Conservation (phyloP, 2,329 filamentous ascomycete genomes). For the Fusarium sterilihyphosum region DNA sequence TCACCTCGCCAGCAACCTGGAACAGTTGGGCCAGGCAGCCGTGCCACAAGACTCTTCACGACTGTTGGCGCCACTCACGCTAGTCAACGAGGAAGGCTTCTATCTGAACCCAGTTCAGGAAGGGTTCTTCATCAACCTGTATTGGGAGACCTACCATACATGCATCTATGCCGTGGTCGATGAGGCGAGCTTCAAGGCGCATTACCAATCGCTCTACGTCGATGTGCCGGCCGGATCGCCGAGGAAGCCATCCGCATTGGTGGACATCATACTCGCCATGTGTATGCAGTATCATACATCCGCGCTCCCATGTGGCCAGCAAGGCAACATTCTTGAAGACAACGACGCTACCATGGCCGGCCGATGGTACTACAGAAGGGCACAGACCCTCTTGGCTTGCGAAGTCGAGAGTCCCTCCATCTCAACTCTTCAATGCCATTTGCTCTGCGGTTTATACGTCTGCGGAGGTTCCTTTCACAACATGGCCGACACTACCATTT, state of each 20-base stretch:
- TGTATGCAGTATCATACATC: slow-evolving; percentile 14
- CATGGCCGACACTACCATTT: slow-evolving; percentile 5
- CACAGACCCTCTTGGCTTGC: slow-evolving; percentile 4
- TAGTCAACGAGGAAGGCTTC: neutral
- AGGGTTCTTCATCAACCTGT: slow-evolving; percentile 5
- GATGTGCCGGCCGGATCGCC: neutral
- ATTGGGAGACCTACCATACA: slow-evolving; percentile 20
- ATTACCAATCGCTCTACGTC: neutral
- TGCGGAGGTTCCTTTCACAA: slow-evolving; percentile 14
- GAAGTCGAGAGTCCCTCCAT: slow-evolving; percentile 13
- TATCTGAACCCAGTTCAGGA: slow-evolving; percentile 6
- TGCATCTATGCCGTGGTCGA: slow-evolving; percentile 2
- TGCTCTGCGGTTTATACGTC: neutral
- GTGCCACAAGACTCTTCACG: neutral
- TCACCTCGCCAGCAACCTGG: slow-evolving; percentile 9
- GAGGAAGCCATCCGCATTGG: neutral
- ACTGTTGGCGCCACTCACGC: neutral
- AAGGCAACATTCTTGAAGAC: neutral
- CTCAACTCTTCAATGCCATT: slow-evolving; percentile 4
- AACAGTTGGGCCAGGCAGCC: neutral
- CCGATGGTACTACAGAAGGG: slow-evolving; percentile 14
- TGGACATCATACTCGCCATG: slow-evolving; percentile 17
- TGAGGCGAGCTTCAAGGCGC: slow-evolving; percentile 2
- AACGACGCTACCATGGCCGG: slow-evolving; percentile 12
- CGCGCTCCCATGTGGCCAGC: neutral